phyloP scores from a whole-genome alignment of 768 basidiomycete species.

The Pleurotus salmoneostramineus region DNA sequence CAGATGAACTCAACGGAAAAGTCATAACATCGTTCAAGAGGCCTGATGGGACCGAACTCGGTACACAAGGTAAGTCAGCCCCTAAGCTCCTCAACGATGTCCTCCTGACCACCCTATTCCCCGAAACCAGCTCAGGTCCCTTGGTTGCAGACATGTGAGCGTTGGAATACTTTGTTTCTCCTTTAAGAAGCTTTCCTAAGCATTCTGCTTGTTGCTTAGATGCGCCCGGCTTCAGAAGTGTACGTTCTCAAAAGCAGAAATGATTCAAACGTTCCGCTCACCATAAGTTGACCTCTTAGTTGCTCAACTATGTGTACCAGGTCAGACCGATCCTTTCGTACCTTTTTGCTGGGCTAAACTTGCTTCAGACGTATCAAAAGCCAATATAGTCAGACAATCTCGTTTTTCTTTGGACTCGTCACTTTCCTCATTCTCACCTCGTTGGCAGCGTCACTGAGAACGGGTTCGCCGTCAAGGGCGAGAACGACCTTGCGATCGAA shows the following conservation, averaged over 20 bases:
- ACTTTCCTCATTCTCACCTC: not conserved
- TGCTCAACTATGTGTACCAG: constrained; percentile 67
- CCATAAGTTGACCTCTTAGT: too few species aligned
- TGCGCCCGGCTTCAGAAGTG: constrained; percentile 56
- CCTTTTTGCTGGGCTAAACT: not conserved
- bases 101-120: too few species aligned
- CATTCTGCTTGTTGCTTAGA: constrained; percentile 24
- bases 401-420: not conserved
- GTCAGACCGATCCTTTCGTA: too few species aligned
- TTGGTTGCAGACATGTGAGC: constrained; percentile 58
- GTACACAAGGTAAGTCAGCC: constrained; percentile 43
- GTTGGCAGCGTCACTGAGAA: constrained; percentile 59
- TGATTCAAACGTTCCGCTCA: too few species aligned
- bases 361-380: constrained; percentile 28
- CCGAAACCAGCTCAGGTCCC: constrained; percentile 60
- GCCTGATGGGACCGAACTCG: constrained; percentile 55
- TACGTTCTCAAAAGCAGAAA: too few species aligned
- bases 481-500: constrained; percentile 39
- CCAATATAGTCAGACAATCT: constrained; percentile 52
- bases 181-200: not conserved
- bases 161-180: not conserved
- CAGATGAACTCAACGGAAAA: constrained; percentile 53
- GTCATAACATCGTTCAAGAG: constrained; percentile 49
- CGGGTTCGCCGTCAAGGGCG: constrained; percentile 62
- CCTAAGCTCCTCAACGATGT: constrained; percentile 1